Percentiles rank a stretch among this genome's conserved stretches.
phyloP scores from a whole-genome alignment of 495 filamentous ascomycete species.

The Penicillium canescens region DNA sequence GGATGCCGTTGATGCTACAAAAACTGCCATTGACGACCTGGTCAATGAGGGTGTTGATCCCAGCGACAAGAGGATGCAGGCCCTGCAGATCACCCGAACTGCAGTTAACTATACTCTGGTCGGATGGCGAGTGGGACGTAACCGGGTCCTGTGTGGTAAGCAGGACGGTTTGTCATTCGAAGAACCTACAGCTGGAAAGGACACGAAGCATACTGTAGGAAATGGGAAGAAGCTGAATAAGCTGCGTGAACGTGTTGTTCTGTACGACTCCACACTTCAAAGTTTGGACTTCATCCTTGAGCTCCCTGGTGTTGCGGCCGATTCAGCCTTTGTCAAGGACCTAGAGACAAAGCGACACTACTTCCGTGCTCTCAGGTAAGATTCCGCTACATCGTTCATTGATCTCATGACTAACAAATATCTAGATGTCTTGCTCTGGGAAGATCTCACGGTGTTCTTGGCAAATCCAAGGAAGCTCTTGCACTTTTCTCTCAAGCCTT shows the following conservation, averaged over 20 bases:
- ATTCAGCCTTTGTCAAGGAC: constrained; percentile 71
- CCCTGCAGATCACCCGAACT: constrained; percentile 86
- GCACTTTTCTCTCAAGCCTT: constrained; percentile 74
- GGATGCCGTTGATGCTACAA: constrained; percentile 91
- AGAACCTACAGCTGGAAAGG: constrained; percentile 45
- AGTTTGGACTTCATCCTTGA: constrained; percentile 89
- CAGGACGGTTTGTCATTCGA: constrained; percentile 70
- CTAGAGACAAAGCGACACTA: constrained; percentile 77
- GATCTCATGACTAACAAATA: constrained; percentile 4
- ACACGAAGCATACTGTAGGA: constrained; percentile 60
- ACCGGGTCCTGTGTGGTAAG: constrained; percentile 79
- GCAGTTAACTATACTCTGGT: constrained; percentile 91
- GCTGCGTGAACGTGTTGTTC: constrained; percentile 81
- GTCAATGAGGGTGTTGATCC: constrained; percentile 78
- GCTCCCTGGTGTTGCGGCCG: constrained; percentile 87
- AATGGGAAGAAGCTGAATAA: constrained; percentile 70
- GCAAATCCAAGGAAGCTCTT: constrained; percentile 76
- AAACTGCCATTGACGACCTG: constrained; percentile 89
- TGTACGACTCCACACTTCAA: constrained; percentile 90
- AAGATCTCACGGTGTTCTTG: constrained; percentile 75
- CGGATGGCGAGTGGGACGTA: constrained; percentile 91
- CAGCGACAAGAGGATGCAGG: constrained; percentile 86
- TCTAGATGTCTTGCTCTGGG: constrained; percentile 80
- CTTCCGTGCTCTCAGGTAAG: constrained; percentile 85
- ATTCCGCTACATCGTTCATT: neutral